Base-by-base conservation (phyloP, 352 stramenopile species). In the Peronospora belbahrii region DNA sequence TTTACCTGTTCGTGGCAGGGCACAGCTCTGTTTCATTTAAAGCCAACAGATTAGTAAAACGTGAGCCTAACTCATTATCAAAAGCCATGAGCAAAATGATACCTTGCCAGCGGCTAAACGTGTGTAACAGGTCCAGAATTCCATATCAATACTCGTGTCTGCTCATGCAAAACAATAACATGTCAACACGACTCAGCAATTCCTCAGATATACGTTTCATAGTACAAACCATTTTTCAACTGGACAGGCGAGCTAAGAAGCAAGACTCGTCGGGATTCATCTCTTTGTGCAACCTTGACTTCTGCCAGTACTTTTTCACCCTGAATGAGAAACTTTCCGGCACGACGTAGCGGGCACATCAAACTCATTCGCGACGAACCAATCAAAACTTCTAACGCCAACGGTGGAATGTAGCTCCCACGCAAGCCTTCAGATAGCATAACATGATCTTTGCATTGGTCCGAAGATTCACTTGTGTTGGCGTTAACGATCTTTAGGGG, bases 301-400 rank as follows among this genome's bases (percentile, higher is more conserved):
- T 95, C 83, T 2, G 76, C 83, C 9, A 93, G 51, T 10, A 95
- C 72, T 19, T 83, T 80, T 34, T 92, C 83, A 0, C 83, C 80
- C 56, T 90, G 80, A 43, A 95, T 88, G 17, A 95, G 63, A 40
- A 95, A 95, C 35, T 93, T 93, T 23, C 83, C 83, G 4, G 83
- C 83, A 19, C 83, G 68, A 27, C 83, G 83, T 5, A 95, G 52
- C 6, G 83, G 83, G 17, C 83, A 95, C 15, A 95, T 56, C 23
- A 95, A 53, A 46, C 75, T 92, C 53, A 79, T 83, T 17, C 71
- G 65, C 2, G 52, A 77, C 4, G 65, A 58, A 10, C 76, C 83
- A 17, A 95, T 76, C 51, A 90, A 52, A 1, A 95, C 78, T 67
- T 95, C 83, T 19, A 95, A 65, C 19, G 83, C 83, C 31, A 95